Evolutionary conservation across 2,329 filamentous ascomycete genomes (phyloP), one percentile per base, ranked within the genome.

Genomic region (Stagonosporopsis tanaceti): DNA sequence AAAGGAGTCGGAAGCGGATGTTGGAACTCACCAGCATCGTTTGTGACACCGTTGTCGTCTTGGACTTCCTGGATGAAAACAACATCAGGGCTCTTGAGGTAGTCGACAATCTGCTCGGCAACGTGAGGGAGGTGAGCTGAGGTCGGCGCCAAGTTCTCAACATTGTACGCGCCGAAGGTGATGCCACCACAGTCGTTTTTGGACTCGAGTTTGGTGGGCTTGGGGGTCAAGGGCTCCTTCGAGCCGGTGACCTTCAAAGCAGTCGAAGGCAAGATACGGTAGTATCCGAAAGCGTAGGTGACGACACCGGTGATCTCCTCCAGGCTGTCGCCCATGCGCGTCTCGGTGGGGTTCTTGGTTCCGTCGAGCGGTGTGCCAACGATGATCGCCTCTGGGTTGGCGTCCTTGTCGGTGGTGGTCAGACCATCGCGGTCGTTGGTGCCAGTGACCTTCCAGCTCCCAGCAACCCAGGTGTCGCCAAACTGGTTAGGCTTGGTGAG

Each of bases 21-120:
- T 59, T n/a, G 20, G 45, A 28, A 39, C 82, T 62, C 59, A 73
- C 70, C 80, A 59, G 83, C 87, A 63, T 90, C 82, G 71, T 90
- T 81, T 12, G 81, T 84, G 2, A 81, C 73, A 14, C 89, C 89
- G 38, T 80, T 83, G 78, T 88, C 80, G 69, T 91, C 89, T 74
- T 91, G 89, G 42, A 91, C 78, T 74, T 91, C 89, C 71, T 91
- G 89, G 3, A 92, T 67, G 69, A 90, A 89, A 55, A 92, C 68
- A 5, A 91, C 71, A 68, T 89, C 86, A 0, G 89, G 89, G 0
- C 82, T 83, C 57, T 81, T 82, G 61, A 91, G 77, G 74, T 86
- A 87, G 62, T 84, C 76, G 50, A 87, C 86, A 61, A 92, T 89
- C 66, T 91, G 87, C 8, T 79, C 75, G 2, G 88, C 85, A n/a